phyloP scores from a whole-genome alignment of 306 rosid genomes.

The Sophora flavescens region DNA sequence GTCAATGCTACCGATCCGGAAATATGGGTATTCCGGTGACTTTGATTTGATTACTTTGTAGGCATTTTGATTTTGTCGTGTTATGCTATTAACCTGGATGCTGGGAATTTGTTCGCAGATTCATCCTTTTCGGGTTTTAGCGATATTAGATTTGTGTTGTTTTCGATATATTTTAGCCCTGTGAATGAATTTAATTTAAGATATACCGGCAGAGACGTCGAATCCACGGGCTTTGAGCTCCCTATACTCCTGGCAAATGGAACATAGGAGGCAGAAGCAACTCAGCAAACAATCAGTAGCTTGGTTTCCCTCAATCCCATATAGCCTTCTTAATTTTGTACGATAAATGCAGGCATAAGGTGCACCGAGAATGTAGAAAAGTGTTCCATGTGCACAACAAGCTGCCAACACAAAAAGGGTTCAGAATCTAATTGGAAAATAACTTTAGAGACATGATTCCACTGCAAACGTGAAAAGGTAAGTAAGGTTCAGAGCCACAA shows the following conservation, averaged over 20 bases:
- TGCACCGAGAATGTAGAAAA: slow-evolving; percentile 27
- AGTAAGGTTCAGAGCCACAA: background rate
- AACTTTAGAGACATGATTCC: no score
- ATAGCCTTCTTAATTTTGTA: slow-evolving; percentile 1
- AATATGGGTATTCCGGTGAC: no score
- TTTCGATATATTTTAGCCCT: no score
- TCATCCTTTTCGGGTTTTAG: no score
- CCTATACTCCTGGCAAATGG: slow-evolving; percentile 37
- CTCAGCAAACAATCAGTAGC: slow-evolving; percentile 5
- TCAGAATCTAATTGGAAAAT: background rate
- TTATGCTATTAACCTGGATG: no score
- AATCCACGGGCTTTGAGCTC: slow-evolving; percentile 45
- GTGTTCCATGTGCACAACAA: slow-evolving; percentile 32
- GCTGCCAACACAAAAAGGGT: background rate
- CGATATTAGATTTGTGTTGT: no score
- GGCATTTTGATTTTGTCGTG: no score
- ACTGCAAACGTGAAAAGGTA: no score
- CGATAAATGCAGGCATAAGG: slow-evolving; percentile 36
- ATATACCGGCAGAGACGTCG: background rate
- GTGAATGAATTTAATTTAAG: no score
- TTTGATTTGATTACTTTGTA: no score
- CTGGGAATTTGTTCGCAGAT: no score
- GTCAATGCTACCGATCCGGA: no score
- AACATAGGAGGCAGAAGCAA: background rate
- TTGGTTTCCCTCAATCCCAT: slow-evolving; percentile 36